Percentiles rank a stretch among this genome's conserved stretches.
phyloP scores from a whole-genome alignment of 306 rosid species.

The Luffa acutangula region DNA sequence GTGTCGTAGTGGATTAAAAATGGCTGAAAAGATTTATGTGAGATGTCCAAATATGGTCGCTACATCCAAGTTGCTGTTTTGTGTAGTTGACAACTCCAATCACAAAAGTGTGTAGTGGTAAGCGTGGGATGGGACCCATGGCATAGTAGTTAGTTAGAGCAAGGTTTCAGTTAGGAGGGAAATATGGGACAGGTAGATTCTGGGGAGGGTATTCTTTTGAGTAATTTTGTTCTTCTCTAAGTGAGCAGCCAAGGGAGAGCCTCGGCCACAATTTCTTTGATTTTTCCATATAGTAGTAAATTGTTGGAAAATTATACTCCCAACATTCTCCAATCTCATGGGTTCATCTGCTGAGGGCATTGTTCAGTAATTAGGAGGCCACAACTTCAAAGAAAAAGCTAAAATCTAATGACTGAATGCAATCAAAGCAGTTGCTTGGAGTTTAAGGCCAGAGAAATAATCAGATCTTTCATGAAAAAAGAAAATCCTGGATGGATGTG shows the following conservation, averaged over 20 bases:
- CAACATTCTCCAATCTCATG: neutral
- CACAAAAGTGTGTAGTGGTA: too few species aligned
- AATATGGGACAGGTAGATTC: too few species aligned
- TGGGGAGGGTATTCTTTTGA: too few species aligned
- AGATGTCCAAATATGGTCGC: too few species aligned
- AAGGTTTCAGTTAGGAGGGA: neutral
- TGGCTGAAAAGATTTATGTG: too few species aligned
- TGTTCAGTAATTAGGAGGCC: neutral
- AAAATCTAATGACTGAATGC: neutral
- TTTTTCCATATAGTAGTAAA: neutral
- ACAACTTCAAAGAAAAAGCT: neutral
- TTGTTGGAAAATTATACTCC: neutral
- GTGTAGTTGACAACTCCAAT: too few species aligned
- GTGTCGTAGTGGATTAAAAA: too few species aligned
- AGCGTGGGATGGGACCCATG: neutral
- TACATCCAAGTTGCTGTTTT: too few species aligned
- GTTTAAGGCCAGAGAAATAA: neutral
- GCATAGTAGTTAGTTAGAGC: neutral
- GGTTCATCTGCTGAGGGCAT: neutral
- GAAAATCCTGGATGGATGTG: neutral
- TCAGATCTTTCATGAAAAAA: neutral
- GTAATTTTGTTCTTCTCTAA: too few species aligned
- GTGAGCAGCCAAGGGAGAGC: neutral
- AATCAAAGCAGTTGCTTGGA: neutral
- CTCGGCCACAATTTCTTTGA: neutral